A percentile compares a stretch with the other conserved stretches of the same genome.
phyloP scores from a whole-genome alignment of 306 rosid species.

The Cucurbita maxima region DNA sequence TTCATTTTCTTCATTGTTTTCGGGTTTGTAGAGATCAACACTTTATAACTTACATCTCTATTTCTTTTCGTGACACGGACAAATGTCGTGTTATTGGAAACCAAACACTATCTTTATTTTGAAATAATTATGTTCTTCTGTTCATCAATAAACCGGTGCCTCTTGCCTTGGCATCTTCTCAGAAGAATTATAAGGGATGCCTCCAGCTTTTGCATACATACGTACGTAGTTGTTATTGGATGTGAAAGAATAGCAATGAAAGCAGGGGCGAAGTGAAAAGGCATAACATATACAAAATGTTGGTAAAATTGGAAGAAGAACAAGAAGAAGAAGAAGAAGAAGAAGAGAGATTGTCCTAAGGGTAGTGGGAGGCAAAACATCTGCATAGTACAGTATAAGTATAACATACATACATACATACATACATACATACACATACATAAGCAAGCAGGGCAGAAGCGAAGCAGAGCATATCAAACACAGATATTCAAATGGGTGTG shows the following conservation, averaged over 20 bases:
- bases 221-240: neutral
- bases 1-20: neutral
- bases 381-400: neutral
- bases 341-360: neutral
- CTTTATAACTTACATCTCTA: neutral
- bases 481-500: neutral
- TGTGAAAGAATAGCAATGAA: neutral
- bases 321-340: neutral
- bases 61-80: neutral
- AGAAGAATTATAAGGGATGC: neutral
- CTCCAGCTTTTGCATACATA: neutral
- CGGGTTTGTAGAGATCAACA: neutral
- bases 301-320: constrained; percentile 15
- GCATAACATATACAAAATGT: neutral
- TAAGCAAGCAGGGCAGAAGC: neutral
- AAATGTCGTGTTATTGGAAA: neutral
- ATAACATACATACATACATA: constrained; percentile 4
- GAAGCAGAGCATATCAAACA: neutral
- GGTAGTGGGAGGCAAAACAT: neutral
- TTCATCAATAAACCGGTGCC: neutral
- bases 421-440: constrained; percentile 10
- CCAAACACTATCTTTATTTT: neutral
- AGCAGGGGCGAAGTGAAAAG: neutral
- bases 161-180: neutral
- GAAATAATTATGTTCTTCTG: neutral